phyloP scores from a whole-genome alignment of 768 basidiomycete species.

The Lactarius deliciosus region DNA sequence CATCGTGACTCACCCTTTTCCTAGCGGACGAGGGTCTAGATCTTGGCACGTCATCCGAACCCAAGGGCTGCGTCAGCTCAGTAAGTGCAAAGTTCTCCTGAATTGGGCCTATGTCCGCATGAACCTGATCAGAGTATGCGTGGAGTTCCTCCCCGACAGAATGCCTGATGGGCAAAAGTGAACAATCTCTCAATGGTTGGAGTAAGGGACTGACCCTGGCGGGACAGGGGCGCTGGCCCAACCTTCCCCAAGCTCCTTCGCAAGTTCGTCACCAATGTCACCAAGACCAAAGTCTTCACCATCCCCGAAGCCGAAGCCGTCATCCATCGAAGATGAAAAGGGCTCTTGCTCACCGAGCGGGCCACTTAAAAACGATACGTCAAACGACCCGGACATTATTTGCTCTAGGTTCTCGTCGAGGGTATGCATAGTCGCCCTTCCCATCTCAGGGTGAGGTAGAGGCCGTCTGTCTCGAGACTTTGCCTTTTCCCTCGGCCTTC shows the following conservation, averaged over 20 bases:
- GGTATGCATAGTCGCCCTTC: slow-evolving; percentile 60
- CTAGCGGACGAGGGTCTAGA: slow-evolving; percentile 9
- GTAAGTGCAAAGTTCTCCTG: slow-evolving; percentile 30
- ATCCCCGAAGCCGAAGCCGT: slow-evolving; percentile 42
- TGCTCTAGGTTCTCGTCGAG: slow-evolving; percentile 72
- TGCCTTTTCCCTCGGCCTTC: slow-evolving; percentile 35
- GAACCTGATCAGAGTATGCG: slow-evolving; percentile 22
- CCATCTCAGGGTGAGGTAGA: slow-evolving; percentile 42
- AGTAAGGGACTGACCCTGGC: slow-evolving; percentile 17
- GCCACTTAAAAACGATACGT: slow-evolving; percentile 52
- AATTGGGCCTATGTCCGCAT: slow-evolving; percentile 35
- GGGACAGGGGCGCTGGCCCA: slow-evolving; percentile 49
- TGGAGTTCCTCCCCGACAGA: slow-evolving; percentile 13
- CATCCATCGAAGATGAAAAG: slow-evolving; percentile 59
- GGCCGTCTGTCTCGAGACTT: slow-evolving; percentile 35
- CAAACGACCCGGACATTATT: slow-evolving; percentile 64
- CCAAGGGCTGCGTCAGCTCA: slow-evolving; percentile 6
- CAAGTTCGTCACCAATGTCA: slow-evolving; percentile 71
- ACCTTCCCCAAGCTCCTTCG: slow-evolving; percentile 68
- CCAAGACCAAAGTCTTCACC: slow-evolving; percentile 57
- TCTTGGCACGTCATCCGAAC: neutral
- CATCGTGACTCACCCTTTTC: slow-evolving; percentile 24
- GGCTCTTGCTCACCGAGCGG: slow-evolving; percentile 37
- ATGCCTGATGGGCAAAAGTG: slow-evolving; percentile 1
- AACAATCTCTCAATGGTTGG: neutral